Percentiles rank a stretch among this genome's conserved stretches.
phyloP scores from a whole-genome alignment of 495 filamentous ascomycete genomes.

The Hyaloscypha hepaticicola region DNA sequence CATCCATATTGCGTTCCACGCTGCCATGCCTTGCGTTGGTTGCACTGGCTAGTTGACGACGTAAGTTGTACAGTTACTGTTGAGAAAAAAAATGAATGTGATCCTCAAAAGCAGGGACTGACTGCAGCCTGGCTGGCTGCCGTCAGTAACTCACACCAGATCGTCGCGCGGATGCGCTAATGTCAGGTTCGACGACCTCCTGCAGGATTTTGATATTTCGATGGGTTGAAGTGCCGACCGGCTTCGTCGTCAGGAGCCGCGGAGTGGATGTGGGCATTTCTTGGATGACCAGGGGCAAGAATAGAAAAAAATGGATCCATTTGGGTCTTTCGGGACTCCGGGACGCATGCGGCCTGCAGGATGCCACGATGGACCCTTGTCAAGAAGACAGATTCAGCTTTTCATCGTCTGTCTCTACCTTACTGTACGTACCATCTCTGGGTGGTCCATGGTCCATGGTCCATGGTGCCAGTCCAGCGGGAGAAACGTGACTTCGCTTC shows the following conservation, averaged over 20 bases:
- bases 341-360: neutral
- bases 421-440: no score
- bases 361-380: neutral
- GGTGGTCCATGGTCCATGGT: neutral
- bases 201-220: neutral
- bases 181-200: neutral
- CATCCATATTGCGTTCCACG: neutral
- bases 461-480: neutral
- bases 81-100: neutral
- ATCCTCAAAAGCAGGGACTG: neutral
- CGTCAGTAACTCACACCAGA: neutral
- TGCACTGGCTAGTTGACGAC: neutral
- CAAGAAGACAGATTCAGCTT: neutral
- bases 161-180: neutral
- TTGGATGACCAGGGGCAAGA: neutral
- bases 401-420: no score
- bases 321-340: neutral
- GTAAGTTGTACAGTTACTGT: neutral
- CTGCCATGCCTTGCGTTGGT: neutral
- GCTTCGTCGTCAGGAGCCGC: neutral
- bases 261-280: neutral
- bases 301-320: neutral
- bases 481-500: constrained; percentile 9
- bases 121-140: neutral
- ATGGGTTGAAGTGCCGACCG: neutral